These are phyloP conservation scores for Bruguiera parviflora DNA, from an alignment of 345 rosid genomes.

Conservation along the genomic window DNA sequence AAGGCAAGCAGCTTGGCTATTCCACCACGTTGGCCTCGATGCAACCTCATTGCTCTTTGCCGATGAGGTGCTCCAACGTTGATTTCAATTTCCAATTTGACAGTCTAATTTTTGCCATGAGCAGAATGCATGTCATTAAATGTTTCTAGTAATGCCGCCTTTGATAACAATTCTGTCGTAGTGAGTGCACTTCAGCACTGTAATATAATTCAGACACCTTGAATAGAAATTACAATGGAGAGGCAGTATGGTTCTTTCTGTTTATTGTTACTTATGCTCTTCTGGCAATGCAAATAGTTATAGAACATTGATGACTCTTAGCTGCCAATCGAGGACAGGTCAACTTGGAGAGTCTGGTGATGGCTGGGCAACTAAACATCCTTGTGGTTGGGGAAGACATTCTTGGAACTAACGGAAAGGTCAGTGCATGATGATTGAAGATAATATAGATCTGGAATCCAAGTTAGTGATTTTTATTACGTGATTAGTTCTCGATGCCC, in stretches of 20 bases:
- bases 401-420: constrained; percentile 44
- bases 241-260: no score
- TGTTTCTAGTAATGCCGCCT: no score
- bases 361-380: constrained; percentile 46
- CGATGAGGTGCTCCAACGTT: constrained; percentile 47
- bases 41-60: constrained; percentile 54
- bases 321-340: constrained; percentile 31
- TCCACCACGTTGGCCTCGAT: constrained; percentile 55
- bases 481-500: no score
- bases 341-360: constrained; percentile 59
- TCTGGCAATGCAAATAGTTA: background rate
- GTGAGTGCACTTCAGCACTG: no score
- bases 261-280: background rate
- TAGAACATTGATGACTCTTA: background rate
- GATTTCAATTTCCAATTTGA: background rate
- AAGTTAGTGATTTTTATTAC: no score
- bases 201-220: no score
- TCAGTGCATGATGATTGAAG: constrained; percentile 13
- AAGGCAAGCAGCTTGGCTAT: constrained; percentile 61
- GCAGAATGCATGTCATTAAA: no score
- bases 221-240: no score
- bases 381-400: constrained; percentile 58
- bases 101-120: background rate
- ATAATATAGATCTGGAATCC: no score
- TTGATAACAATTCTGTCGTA: no score